Percentiles rank a stretch among this genome's conserved stretches.
Conservation (phyloP, 148 eudicot species). For the Vaccinium darrowii region DNA sequence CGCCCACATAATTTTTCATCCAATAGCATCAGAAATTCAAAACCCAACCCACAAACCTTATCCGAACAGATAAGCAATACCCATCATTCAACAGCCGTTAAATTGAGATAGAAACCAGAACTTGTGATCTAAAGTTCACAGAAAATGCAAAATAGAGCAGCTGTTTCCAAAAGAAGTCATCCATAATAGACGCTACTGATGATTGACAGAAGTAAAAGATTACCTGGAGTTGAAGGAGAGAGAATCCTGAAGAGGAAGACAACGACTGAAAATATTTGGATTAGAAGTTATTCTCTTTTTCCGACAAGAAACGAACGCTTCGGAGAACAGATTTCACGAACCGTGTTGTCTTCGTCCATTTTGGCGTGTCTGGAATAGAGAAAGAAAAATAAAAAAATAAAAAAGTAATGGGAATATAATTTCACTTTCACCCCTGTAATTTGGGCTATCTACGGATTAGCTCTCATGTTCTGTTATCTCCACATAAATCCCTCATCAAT, state of each 20-base stretch:
- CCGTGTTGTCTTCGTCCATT: neutral
- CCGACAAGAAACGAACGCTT: slow-evolving; percentile 17
- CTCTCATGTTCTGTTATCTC: neutral
- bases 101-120: neutral
- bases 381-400: neutral
- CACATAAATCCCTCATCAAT: neutral
- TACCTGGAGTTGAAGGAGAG: slow-evolving; percentile 3
- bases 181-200: neutral
- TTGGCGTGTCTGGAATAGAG: neutral
- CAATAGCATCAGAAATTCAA: neutral
- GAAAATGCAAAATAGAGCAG: neutral
- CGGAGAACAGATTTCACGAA: neutral
- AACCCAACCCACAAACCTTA: neutral
- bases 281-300: slow-evolving; percentile 3
- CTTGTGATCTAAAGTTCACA: neutral
- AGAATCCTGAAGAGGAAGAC: too few species aligned
- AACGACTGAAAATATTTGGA: neutral
- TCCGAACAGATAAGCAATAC: neutral
- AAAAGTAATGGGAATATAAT: neutral
- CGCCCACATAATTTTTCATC: neutral
- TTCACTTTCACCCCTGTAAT: neutral
- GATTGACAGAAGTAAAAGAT: too few species aligned
- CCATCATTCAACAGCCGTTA: neutral
- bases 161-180: neutral
- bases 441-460: neutral